phyloP scores from a whole-genome alignment of 176 grass and related monocot species.

The Phragmites australis region DNA sequence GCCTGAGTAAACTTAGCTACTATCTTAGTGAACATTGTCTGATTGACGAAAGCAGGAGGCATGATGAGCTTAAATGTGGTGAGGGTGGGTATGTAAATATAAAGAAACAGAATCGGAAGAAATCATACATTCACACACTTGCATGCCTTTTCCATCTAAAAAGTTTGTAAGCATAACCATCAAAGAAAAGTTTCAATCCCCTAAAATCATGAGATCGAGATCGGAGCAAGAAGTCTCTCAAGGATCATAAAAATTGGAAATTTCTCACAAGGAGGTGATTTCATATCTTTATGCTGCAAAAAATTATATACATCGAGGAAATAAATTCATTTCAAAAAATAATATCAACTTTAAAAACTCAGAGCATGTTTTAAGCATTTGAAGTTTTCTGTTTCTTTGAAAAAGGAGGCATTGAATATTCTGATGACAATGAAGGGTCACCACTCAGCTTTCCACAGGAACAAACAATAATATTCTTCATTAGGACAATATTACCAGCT shows the following conservation, averaged over 20 bases:
- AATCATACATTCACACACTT: background rate
- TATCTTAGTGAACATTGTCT: too few relatives aligned
- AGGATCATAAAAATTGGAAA: background rate
- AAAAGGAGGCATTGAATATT: background rate
- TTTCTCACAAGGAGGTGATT: background rate
- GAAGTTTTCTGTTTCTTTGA: background rate
- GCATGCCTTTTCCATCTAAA: background rate
- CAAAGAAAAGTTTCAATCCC: background rate
- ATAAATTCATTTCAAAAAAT: background rate
- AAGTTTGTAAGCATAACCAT: background rate
- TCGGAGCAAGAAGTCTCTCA: background rate
- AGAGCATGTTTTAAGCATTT: background rate
- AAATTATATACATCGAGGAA: background rate
- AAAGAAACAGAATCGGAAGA: background rate
- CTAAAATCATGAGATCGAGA: background rate
- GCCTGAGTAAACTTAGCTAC: too few relatives aligned
- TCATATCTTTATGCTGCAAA: background rate
- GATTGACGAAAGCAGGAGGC: too few relatives aligned
- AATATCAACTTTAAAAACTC: background rate
- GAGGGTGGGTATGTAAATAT: background rate
- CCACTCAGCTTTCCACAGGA: background rate
- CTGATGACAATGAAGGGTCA: background rate
- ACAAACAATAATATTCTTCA: background rate
- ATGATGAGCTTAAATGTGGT: background rate
- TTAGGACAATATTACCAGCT: conserved; percentile 10